phyloP scores from a whole-genome alignment of 2,329 filamentous ascomycete genomes.

The Beauveria sp. region DNA sequence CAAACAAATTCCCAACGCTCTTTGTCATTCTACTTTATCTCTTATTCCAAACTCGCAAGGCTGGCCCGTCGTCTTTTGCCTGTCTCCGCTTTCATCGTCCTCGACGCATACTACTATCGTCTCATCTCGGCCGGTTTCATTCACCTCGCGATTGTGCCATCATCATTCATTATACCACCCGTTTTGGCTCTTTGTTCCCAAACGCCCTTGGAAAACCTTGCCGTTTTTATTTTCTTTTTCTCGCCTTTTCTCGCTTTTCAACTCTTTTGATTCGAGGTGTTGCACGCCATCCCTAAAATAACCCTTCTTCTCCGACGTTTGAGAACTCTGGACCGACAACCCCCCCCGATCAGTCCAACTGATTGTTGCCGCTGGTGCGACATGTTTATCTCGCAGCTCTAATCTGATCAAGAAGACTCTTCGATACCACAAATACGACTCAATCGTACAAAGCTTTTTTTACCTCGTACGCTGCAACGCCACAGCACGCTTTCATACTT shows the following conservation, averaged over 20 bases:
- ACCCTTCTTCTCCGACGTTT: background rate
- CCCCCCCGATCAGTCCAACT: background rate
- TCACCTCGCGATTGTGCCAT: background rate
- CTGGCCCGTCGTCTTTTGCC: background rate
- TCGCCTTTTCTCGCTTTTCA: too few relatives aligned
- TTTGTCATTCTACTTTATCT: background rate
- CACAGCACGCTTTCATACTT: background rate
- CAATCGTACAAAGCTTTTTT: constrained; percentile 12
- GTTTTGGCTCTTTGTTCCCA: background rate
- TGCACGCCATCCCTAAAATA: background rate
- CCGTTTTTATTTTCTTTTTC: background rate
- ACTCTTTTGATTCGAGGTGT: background rate
- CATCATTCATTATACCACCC: background rate
- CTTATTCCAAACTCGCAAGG: background rate
- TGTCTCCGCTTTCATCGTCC: background rate
- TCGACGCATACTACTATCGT: background rate
- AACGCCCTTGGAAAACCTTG: background rate
- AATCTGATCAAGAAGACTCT: background rate
- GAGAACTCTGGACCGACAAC: background rate
- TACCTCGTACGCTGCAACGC: background rate
- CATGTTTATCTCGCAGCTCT: background rate
- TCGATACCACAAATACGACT: constrained; percentile 2
- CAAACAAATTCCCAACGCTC: constrained; percentile 2
- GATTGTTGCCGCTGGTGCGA: background rate
- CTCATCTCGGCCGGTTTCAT: background rate